Base-by-base conservation (phyloP, 768 basidiomycete species). In the Psilocybe cyanescens region DNA sequence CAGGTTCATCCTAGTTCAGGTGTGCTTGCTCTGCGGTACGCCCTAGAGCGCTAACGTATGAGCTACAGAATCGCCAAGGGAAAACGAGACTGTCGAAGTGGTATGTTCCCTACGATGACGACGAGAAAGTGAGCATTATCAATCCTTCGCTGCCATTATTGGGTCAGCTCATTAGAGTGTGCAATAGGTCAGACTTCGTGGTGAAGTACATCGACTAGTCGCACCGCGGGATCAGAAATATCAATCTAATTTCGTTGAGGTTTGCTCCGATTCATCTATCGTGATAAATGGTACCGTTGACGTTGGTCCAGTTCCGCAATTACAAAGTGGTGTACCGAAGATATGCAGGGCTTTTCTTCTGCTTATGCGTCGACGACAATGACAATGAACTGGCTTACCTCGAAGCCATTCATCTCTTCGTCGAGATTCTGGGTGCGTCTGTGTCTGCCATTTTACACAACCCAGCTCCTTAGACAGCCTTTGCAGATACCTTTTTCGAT, bases 201-300 rank as follows among this genome's bases (percentile, higher is more conserved):
- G 97, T 3, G 97, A 99, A 74, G 97, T 99, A 0, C 97, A 99
- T 74, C 83, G 97, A 37, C 76, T 99, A 63, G 94, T 99, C 9
- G 97, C 97, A 0, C 95, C 97, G 16, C 79, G 97, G 64, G 97
- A 99, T 75, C 95, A 98, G 80, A 98, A 98, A 77, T 97, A 98
- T 67, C 97, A 99, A 75, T 97, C 94, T 24, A 99, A 99, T 74
- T 99, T 99, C 68, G 97, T 99, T 35, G 97, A 99, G 86, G 97
- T 97, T 57, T 50, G 87, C 71, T 44, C 12, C 30, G n/a, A 33
- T 45, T 16, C 12, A 28, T 44, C 56, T 65, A 57, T 29, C 37
- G 48, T 28, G 54, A 63, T 16, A 44, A 19, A 35, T 35, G 6
- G 16, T 9, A 31, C 59, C 55, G 49, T 62, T 55, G 28, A 19